These are phyloP conservation scores for Sabuloglossum arenarium DNA, from an alignment of 495 filamentous ascomycete species.

Conservation along the genomic window DNA sequence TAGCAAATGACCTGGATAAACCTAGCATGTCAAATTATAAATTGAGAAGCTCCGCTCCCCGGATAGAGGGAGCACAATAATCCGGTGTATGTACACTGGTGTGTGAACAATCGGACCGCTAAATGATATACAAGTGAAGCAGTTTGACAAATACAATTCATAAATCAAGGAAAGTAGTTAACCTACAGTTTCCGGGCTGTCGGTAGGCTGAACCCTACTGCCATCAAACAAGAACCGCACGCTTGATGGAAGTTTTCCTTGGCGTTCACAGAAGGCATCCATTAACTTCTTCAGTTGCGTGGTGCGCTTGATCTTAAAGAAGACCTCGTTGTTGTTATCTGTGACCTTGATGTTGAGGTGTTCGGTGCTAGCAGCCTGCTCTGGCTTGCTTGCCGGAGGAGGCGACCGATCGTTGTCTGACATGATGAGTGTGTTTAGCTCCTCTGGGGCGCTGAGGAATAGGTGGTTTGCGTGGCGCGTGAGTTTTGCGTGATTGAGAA, in stretches of 20 bases:
- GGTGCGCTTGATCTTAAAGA: conserved; percentile 99
- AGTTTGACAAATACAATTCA: not conserved
- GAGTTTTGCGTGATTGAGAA: not conserved
- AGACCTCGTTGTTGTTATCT: conserved; percentile 98
- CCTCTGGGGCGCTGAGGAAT: conserved; percentile 7
- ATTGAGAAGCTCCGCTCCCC: no score
- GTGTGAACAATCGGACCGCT: no score
- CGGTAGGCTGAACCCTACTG: conserved; percentile 64
- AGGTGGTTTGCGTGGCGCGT: not conserved
- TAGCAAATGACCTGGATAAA: not conserved
- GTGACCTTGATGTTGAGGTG: conserved; percentile 99
- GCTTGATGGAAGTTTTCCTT: conserved; percentile 65
- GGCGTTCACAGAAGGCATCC: conserved; percentile 95
- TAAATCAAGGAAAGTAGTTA: not conserved
- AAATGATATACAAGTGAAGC: not conserved
- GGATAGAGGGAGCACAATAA: no score
- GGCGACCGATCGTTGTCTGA: conserved; percentile 21
- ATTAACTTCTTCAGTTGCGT: conserved; percentile 95
- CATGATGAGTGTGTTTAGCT: conserved; percentile 21
- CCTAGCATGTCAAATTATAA: no score
- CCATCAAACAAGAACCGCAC: conserved; percentile 96
- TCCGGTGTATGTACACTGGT: no score
- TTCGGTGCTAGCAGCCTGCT: conserved; percentile 38
- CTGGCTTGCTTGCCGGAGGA: conserved; percentile 32
- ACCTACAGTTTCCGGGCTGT: conserved; percentile 85